These are phyloP conservation scores for Cystobasidium sp. DNA, from an alignment of 1,284 basidiomycete species.

Conservation along the genomic window DNA sequence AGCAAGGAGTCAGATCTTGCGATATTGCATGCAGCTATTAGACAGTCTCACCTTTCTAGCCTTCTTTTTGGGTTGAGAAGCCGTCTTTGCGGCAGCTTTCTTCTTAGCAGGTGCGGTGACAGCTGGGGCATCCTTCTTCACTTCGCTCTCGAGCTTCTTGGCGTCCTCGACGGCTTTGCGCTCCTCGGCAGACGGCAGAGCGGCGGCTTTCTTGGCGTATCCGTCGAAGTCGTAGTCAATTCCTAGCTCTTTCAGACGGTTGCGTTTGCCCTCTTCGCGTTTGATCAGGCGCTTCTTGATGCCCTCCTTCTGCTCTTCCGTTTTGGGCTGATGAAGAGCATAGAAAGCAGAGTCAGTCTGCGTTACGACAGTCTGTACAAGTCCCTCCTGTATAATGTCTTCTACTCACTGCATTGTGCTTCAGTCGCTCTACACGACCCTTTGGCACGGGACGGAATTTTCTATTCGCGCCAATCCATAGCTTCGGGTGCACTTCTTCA, in stretches of 20 bases:
- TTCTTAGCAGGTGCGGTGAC: constrained; percentile 13
- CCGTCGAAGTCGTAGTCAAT: constrained; percentile 87
- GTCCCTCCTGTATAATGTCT: constrained; percentile 10
- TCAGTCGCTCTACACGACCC: constrained; percentile 68
- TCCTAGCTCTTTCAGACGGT: constrained; percentile 76
- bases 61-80: constrained; percentile 18
- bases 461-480: constrained; percentile 96
- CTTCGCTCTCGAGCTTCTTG: constrained; percentile 44
- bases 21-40: background rate
- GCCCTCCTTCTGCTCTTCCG: constrained; percentile 70
- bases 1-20: background rate
- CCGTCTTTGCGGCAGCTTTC: constrained; percentile 10
- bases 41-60: constrained; percentile 27
- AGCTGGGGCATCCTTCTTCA: constrained; percentile 44
- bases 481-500: constrained; percentile 85
- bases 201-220: constrained; percentile 51
- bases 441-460: constrained; percentile 80
- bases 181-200: constrained; percentile 32
- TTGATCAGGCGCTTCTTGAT: constrained; percentile 74
- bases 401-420: constrained; percentile 75
- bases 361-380: background rate
- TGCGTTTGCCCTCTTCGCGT: constrained; percentile 76
- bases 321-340: constrained; percentile 66
- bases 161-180: constrained; percentile 29
- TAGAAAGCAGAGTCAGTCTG: constrained; percentile 14